A percentile compares a stretch with the other conserved stretches of the same genome.
phyloP scores from a whole-genome alignment of 2,329 filamentous ascomycete genomes.

The Aspergillus sp. region DNA sequence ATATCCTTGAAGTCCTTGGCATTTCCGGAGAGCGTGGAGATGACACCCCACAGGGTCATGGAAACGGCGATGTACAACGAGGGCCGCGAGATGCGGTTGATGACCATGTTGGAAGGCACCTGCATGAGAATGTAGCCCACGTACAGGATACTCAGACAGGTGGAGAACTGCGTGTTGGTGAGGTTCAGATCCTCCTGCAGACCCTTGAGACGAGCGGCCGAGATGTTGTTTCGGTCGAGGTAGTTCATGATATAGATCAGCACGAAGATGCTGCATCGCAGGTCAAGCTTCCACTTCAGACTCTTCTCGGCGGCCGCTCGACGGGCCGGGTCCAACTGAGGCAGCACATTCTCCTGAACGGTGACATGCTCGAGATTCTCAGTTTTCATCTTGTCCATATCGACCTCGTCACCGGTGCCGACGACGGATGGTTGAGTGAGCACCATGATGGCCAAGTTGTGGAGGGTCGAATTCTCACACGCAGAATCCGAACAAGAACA shows the following conservation, averaged over 20 bases:
- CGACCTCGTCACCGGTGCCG: not conserved
- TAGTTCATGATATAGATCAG: slow-evolving; percentile 36
- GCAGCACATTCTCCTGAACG: not conserved
- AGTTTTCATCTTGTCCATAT: not conserved
- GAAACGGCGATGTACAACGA: slow-evolving; percentile 47
- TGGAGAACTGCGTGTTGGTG: slow-evolving; percentile 34
- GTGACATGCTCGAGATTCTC: not conserved
- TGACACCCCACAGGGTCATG: slow-evolving; percentile 59
- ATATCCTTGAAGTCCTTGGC: slow-evolving; percentile 37
- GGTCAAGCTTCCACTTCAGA: slow-evolving; percentile 28
- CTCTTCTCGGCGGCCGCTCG: slow-evolving; percentile 18
- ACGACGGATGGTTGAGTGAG: not conserved
- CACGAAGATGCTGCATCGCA: slow-evolving; percentile 22
- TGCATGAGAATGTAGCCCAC: slow-evolving; percentile 50
- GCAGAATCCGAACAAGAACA: not conserved
- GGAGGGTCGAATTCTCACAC: not conserved
- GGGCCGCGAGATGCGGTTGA: slow-evolving; percentile 46
- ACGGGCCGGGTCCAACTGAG: not conserved
- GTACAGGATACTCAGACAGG: slow-evolving; percentile 46
- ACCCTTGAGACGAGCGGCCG: slow-evolving; percentile 41
- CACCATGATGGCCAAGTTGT: not conserved
- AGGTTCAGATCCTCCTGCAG: slow-evolving; percentile 39
- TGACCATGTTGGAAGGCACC: slow-evolving; percentile 48
- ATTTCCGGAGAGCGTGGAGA: slow-evolving; percentile 58
- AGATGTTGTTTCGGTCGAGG: slow-evolving; percentile 43